These are phyloP conservation scores for Castanopsis chinensis DNA, from an alignment of 306 rosid species.

Conservation along the genomic window DNA sequence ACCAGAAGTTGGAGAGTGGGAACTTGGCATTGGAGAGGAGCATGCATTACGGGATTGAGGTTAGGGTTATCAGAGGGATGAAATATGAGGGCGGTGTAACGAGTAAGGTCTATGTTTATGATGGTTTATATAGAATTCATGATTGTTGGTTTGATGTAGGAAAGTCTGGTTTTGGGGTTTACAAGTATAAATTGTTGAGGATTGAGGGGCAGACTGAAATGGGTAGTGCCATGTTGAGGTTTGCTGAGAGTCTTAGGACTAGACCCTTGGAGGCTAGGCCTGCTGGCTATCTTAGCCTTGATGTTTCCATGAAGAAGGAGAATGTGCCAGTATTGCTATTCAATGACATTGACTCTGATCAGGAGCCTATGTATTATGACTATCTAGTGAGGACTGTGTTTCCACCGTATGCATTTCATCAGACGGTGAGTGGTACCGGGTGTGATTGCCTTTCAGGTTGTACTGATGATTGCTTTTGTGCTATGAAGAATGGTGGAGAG, in stretches of 20 bases:
- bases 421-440: slow-evolving; percentile 52
- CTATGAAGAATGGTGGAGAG: slow-evolving; percentile 75
- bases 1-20: slow-evolving; percentile 91
- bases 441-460: slow-evolving; percentile 66
- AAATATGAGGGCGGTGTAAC: slow-evolving; percentile 48
- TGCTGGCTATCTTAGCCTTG: slow-evolving; percentile 55
- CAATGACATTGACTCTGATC: slow-evolving; percentile 68
- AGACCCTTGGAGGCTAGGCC: slow-evolving; percentile 55
- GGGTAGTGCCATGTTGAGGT: slow-evolving; percentile 70
- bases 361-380: slow-evolving; percentile 64
- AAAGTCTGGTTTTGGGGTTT: slow-evolving; percentile 91
- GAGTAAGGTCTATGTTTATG: slow-evolving; percentile 79
- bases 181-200: slow-evolving; percentile 72
- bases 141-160: slow-evolving; percentile 95
- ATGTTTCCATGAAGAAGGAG: slow-evolving; percentile 64
- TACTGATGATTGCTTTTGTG: slow-evolving; percentile 65
- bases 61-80: slow-evolving; percentile 82
- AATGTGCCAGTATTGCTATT: slow-evolving; percentile 51
- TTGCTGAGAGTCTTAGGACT: slow-evolving; percentile 52
- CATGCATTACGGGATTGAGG: slow-evolving; percentile 91
- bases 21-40: slow-evolving; percentile 93
- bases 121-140: slow-evolving; percentile 75
- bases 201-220: slow-evolving; percentile 83
- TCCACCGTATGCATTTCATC: slow-evolving; percentile 66
- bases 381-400: slow-evolving; percentile 62